Conservation (phyloP, 2,329 filamentous ascomycete genomes). For the Sporothrix pallida region DNA sequence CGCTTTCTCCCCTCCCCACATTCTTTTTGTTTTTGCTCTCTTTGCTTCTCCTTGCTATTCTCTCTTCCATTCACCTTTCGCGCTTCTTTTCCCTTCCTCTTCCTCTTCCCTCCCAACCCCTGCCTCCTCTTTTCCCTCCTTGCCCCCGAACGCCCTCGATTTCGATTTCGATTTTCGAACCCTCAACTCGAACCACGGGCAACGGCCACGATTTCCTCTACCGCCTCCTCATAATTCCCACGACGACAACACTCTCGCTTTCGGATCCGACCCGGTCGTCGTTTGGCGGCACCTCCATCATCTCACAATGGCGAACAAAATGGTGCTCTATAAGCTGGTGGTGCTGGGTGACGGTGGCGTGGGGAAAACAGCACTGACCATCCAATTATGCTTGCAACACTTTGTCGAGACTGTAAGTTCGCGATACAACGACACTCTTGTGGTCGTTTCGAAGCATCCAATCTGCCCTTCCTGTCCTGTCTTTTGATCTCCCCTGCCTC, state of each 20-base stretch:
- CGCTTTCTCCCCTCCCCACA: conserved; percentile 31
- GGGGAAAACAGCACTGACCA: conserved; percentile 91
- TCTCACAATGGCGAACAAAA: conserved; percentile 80
- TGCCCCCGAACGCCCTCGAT: neutral
- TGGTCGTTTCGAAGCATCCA: conserved; percentile 2
- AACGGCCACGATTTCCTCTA: conserved; percentile 16
- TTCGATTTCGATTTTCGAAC: neutral
- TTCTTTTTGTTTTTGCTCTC: conserved; percentile 29
- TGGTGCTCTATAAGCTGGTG: conserved; percentile 96
- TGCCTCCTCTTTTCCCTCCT: conserved; percentile 16
- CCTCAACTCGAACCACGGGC: neutral
- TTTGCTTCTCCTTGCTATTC: neutral
- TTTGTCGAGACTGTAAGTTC: conserved; percentile 84
- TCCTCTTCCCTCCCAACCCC: conserved; percentile 6
- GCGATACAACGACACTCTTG: neutral
- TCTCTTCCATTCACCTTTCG: neutral
- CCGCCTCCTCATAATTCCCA: neutral
- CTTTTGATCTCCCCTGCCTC: neutral
- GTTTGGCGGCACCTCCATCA: conserved; percentile 29
- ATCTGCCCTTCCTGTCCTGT: conserved; percentile 2
- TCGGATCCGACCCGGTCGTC: conserved; percentile 32
- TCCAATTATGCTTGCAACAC: conserved; percentile 96
- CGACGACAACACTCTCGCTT: conserved; percentile 14
- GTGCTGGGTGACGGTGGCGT: conserved; percentile 93
- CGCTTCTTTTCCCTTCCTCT: conserved; percentile 17